Base-by-base conservation (phyloP, 148 eudicot species). In the Rhododendron griersonianum region DNA sequence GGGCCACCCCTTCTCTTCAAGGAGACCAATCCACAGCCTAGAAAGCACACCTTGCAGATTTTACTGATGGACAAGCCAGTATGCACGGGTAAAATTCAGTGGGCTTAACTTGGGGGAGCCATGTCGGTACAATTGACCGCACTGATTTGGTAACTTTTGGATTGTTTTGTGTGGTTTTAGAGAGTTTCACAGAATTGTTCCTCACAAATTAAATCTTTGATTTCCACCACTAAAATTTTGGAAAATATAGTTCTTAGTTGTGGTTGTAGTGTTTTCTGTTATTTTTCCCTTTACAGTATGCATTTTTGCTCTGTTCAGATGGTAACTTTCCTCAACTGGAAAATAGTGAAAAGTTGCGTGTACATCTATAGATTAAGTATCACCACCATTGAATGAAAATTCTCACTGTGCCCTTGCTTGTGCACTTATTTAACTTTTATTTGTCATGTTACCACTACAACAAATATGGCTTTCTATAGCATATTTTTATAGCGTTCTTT, bases 41-140 rank as follows among this genome's bases (percentile, higher is more conserved):
- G 41, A 39, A 39, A 39, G 0, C 5, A 39, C 41, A 39, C 41
- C 41, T 39, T 39, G 41, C 41, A 39, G 41, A 39, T 39, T 39
- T 39, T 39, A 39, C 41, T 39, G 39, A 39, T 69, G 98, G 96
- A 77, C 94, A 94, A 88, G 99, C 99, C 85, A 94, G 88, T 87
- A 84, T 78, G 37, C 89, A 92, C 86, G 87, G 92, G 96, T 94
- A 84, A 81, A 78, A 33, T 30, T 82, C 37, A 18, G 75, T 57
- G 57, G 50, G 45, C 45, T 76, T 73, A 41, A 61, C 4, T 44
- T 30, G 19, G 67, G 0, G 67, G n/a, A 59, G 67, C n/a, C 67
- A 19, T 21, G 25, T 59, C 21, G 25, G 25, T 21, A 59, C 25
- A 21, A 59, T 6, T 59, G 67, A 59, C n/a, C 9, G 21, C 67